Conservation (phyloP, 768 basidiomycete genomes). For the Leccinum ochraceum region DNA sequence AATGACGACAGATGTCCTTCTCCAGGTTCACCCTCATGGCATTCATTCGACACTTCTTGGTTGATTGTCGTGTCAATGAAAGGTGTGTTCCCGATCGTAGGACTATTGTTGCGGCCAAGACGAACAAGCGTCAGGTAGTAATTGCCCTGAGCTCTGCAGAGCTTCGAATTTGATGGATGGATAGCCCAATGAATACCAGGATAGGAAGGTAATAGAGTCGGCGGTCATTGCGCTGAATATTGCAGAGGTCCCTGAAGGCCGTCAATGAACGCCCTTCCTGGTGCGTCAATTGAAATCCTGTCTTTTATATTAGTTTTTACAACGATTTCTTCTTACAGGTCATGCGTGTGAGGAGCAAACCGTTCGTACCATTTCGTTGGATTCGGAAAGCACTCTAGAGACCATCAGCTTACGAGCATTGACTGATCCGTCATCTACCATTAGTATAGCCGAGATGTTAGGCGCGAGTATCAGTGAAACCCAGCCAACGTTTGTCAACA, state of each 20-base stretch:
- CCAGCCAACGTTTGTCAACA: conserved; percentile 97
- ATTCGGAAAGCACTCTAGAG: conserved; percentile 93
- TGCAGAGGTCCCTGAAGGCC: conserved; percentile 54
- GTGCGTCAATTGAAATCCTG: conserved; percentile 46
- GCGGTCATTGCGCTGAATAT: conserved; percentile 68
- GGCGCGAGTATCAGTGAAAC: conserved; percentile 97
- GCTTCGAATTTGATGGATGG: conserved; percentile 97
- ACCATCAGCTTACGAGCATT: conserved; percentile 96
- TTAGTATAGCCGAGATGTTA: conserved; percentile 97
- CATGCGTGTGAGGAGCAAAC: conserved; percentile 99
- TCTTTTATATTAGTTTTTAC: neutral
- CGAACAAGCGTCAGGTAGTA: conserved; percentile 96
- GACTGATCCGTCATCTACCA: conserved; percentile 92
- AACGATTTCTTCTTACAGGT: conserved; percentile 58
- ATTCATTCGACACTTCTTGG: conserved; percentile 84
- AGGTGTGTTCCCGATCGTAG: conserved; percentile 84
- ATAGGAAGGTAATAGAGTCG: conserved; percentile 95
- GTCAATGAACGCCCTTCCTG: conserved; percentile 90
- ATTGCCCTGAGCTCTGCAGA: conserved; percentile 96
- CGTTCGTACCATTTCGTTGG: conserved; percentile 95
- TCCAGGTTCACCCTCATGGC: conserved; percentile 96
- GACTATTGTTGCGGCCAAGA: conserved; percentile 91
- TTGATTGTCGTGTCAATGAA: conserved; percentile 91
- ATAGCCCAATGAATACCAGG: conserved; percentile 61
- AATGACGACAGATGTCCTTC: conserved; percentile 89